phyloP scores from a whole-genome alignment of 768 basidiomycete species.

The Sistotremastrum suecicum region DNA sequence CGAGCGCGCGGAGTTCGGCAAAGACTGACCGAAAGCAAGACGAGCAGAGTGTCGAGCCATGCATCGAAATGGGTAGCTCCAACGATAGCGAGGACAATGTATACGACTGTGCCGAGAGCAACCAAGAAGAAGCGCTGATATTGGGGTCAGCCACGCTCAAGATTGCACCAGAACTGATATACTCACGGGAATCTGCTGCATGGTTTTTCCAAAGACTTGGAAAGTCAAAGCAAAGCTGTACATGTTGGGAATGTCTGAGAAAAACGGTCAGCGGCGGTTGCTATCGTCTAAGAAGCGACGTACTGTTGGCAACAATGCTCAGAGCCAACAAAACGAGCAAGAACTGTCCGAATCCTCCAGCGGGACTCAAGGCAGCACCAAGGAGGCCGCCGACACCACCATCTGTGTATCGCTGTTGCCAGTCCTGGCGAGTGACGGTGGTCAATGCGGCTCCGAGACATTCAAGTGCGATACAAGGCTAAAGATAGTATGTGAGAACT shows the following conservation, averaged over 20 bases:
- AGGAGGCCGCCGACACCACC: constrained; percentile 33
- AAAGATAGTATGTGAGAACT: constrained; percentile 6
- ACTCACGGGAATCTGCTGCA: constrained; percentile 25
- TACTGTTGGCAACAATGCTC: constrained; percentile 31
- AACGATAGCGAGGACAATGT: constrained; percentile 32
- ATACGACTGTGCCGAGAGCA: constrained; percentile 25
- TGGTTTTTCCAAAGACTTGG: constrained; percentile 26
- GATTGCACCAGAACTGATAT: constrained; percentile 6
- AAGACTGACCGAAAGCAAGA: constrained; percentile 14
- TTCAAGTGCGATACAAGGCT: constrained; percentile 22
- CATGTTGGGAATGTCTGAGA: constrained; percentile 26
- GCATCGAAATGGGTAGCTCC: constrained; percentile 29
- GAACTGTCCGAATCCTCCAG: constrained; percentile 31
- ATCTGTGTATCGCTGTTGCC: constrained; percentile 19
- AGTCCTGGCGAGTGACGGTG: constrained; percentile 20
- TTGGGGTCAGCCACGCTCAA: not conserved
- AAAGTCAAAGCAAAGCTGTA: constrained; percentile 33
- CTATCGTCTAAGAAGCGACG: not conserved
- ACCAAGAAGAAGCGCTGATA: constrained; percentile 19
- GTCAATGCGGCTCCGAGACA: constrained; percentile 32
- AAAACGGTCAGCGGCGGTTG: not conserved
- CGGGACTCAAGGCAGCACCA: constrained; percentile 22
- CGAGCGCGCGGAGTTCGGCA: not conserved
- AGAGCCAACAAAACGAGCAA: constrained; percentile 31
- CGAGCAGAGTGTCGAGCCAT: constrained; percentile 28